These are phyloP conservation scores for Pythium biforme DNA, from an alignment of 352 stramenopile genomes.

Conservation along the genomic window DNA sequence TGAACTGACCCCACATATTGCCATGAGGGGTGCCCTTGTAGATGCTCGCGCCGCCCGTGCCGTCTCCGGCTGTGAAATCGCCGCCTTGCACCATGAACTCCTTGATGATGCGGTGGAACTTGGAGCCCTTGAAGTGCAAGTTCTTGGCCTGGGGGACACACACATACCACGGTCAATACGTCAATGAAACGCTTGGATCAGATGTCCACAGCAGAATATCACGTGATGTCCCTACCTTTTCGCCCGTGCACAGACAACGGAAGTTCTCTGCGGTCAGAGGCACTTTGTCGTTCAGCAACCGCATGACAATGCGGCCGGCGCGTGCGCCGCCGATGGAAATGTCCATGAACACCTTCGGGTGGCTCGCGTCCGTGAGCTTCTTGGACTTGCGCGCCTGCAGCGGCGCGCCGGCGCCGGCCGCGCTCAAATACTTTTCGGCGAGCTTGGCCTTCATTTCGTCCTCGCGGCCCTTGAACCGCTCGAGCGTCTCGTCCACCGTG, in stretches of 20 bases:
- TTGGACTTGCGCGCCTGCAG: constrained; percentile 49
- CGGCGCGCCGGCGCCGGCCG: constrained; percentile 25
- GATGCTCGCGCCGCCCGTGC: constrained; percentile 76
- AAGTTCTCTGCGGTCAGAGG: constrained; percentile 97
- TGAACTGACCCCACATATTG: constrained; percentile 82
- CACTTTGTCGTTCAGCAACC: constrained; percentile 91
- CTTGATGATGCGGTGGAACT: constrained; percentile 92
- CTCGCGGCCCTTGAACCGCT: constrained; percentile 54
- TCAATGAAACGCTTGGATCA: neutral
- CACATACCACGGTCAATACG: neutral
- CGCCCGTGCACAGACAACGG: constrained; percentile 69
- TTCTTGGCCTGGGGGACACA: constrained; percentile 26
- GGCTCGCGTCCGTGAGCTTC: constrained; percentile 43
- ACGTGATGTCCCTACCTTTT: constrained; percentile 47
- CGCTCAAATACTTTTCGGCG: constrained; percentile 55
- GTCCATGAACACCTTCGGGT: constrained; percentile 96
- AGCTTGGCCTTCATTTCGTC: constrained; percentile 72
- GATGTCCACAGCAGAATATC: neutral
- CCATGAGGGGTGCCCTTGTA: constrained; percentile 64
- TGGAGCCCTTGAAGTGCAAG: constrained; percentile 85
- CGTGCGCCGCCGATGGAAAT: constrained; percentile 82
- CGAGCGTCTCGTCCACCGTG: constrained; percentile 54
- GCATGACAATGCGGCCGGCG: constrained; percentile 92
- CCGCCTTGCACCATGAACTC: constrained; percentile 91
- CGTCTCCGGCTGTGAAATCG: constrained; percentile 69